Conservation (phyloP, 495 filamentous ascomycete species). For the Aspergillus cavernicola region DNA sequence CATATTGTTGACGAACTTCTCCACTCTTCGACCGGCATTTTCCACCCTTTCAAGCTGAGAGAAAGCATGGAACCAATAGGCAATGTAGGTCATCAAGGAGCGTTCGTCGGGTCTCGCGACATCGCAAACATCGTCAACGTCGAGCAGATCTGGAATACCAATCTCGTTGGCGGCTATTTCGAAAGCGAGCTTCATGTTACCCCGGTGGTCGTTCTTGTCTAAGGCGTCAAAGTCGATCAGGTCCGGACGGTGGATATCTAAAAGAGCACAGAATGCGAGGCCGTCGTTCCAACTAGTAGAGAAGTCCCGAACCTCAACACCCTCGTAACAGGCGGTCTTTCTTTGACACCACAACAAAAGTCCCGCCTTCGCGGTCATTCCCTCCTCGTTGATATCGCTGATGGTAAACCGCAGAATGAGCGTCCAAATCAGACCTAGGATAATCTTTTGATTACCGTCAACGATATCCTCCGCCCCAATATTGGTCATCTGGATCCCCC, state of each 20-base stretch:
- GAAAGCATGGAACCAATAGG: constrained; percentile 99
- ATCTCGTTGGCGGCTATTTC: constrained; percentile 95
- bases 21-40: constrained; percentile 91
- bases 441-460: constrained; percentile 96
- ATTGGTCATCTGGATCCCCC: constrained; percentile 94
- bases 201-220: constrained; percentile 90
- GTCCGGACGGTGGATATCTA: constrained; percentile 96
- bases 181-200: constrained; percentile 97
- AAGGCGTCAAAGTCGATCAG: constrained; percentile 92
- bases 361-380: constrained; percentile 96
- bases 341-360: constrained; percentile 95
- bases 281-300: constrained; percentile 96
- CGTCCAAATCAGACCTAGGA: constrained; percentile 95
- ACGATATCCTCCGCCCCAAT: constrained; percentile 98
- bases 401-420: constrained; percentile 97
- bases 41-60: constrained; percentile 97
- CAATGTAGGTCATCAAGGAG: constrained; percentile 98
- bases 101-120: constrained; percentile 94
- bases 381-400: constrained; percentile 96
- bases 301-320: constrained; percentile 91
- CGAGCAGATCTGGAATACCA: constrained; percentile 90
- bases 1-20: constrained; percentile 99
- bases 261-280: constrained; percentile 89
- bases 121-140: constrained; percentile 97
- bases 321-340: constrained; percentile 97